Evolutionary conservation across 2,329 filamentous ascomycete genomes (phyloP), one percentile per base, ranked within the genome.

Genomic region (Emmonsiellopsis sp.): DNA sequence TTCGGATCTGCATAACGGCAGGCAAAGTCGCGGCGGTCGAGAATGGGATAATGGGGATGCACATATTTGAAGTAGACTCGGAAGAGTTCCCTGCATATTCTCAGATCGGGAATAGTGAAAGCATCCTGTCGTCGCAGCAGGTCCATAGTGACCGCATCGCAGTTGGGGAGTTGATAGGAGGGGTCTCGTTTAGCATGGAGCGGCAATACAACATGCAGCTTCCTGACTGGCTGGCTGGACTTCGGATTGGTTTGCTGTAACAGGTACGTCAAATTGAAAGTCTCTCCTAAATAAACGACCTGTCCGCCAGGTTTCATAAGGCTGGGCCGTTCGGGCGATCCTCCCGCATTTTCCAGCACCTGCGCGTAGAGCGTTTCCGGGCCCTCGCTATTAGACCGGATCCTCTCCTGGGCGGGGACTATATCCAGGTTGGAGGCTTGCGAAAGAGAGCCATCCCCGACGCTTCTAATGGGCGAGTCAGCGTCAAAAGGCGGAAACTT

Each of bases 41-140:
- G 30, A 15, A 50, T 50, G 3, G 47, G 47, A 35, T 50, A 50
- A 50, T 50, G 47, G 30, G 32, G 32, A 41, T 50, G 47, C 5
- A 50, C 47, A 30, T 50, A 50, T 50, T 40, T 38, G 16, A 50
- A 50, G 47, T 50, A 50, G 31, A 50, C 47, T 5, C 47, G 47
- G 35, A 50, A 41, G 20, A 50, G 30, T 34, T 50, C 47, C 16
- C 47, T 50, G 16, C 47, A 50, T 50, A 50, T 40, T 13, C 31
- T 50, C 30, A 41, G n/a, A 7, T 40, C 26, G 30, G 47, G 47
- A 34, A 41, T 38, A 31, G 47, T 30, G 35, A 50, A 50, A n/a
- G 47, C 47, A n/a, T 50, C 47, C 38, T 50, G 47, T 30, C 47
- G 47, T 10, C 40, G 47, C 31, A 50, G n/a, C 7, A 50, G 31